Conservation (phyloP, 495 filamentous ascomycete genomes). For the Bombardia bombarda region DNA sequence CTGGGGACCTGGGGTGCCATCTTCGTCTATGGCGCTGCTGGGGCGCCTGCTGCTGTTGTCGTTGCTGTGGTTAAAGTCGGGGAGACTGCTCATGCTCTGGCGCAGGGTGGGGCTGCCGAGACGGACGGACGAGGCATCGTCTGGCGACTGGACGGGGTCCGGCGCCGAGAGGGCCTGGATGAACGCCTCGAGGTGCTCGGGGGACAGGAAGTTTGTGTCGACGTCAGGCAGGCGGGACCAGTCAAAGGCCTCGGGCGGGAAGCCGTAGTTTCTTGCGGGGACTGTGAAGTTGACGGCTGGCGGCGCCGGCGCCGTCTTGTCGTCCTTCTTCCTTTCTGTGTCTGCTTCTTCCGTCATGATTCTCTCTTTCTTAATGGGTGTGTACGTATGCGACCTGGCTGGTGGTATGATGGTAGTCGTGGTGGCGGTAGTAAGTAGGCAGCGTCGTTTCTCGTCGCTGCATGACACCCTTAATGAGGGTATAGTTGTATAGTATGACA, state of each 20-base stretch:
- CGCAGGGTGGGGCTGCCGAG: conserved; percentile 16
- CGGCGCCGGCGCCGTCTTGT: too few relatives aligned
- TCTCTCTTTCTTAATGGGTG: too few relatives aligned
- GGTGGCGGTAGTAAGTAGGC: too few relatives aligned
- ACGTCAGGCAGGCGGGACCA: conserved; percentile 50
- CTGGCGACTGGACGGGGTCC: conserved; percentile 32
- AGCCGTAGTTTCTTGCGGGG: conserved; percentile 32
- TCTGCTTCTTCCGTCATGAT: conserved; percentile 21
- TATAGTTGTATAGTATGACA: too few relatives aligned
- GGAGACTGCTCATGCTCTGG: conserved; percentile 12
- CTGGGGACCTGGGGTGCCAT: conserved; percentile 12
- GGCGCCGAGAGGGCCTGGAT: conserved; percentile 48
- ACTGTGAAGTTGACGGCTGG: conserved; percentile 14
- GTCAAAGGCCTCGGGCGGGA: conserved; percentile 41
- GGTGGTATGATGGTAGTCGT: too few relatives aligned
- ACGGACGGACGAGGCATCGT: conserved; percentile 26
- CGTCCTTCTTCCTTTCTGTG: not conserved
- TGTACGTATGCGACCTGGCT: too few relatives aligned
- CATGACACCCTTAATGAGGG: too few relatives aligned
- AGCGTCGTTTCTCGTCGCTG: too few relatives aligned
- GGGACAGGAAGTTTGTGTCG: conserved; percentile 56
- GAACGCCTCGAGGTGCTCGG: conserved; percentile 50
- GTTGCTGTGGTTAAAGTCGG: too few relatives aligned
- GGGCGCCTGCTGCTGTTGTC: conserved; percentile 6
- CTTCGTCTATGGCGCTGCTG: conserved; percentile 8